Evolutionary conservation across 1,284 basidiomycete genomes (phyloP), one percentile per base, ranked within the genome.

Genomic region (Leccinum griseonigrum): DNA sequence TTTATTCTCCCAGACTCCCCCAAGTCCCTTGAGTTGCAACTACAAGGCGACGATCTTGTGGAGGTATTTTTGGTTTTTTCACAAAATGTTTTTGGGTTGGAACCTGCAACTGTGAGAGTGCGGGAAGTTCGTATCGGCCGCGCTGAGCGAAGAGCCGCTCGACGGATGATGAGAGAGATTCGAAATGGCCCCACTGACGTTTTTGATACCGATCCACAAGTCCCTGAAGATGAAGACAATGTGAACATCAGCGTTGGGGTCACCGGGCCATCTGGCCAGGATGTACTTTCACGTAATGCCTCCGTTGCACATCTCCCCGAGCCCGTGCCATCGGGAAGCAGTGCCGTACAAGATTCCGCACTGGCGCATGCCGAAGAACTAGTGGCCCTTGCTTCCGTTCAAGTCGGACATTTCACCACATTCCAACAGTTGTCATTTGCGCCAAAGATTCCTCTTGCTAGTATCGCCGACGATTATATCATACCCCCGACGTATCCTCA

Each of bases 1-100:
- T 95, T 95, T 73, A 94, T 95, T 65, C 78, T 95, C 29, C 92
- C 92, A 0, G 92, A 95, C 71, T 92, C 92, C 18, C 92, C 92
- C 10, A 84, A 90, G 51, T 91, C 90, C 5, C 77, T 95, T 58
- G 93, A 94, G 74, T 79, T 95, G 36, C 90, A 95, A 72, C 78
- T 95, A n/a, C 92, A 95, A 75, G 92, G 92, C 10, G 92, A 95
- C 70, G 92, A 95, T 68, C 82, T 95, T 2, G 92, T 94, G 4
- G 92, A 95, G 72, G 87, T 94, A 10, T 93, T 93, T 74, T 79
- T 95, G 28, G 89, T 95, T 3, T 95, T 95, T 72, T 85, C 88
- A 3, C 92, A 94, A 71, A 94, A 93, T 67, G 90, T 95, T 18
- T 95, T 95, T 70, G 92, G 93, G 10, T 76, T 95, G 34, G 92